Base-by-base conservation (phyloP, 208 protist species). In the Lotmaria passim region DNA sequence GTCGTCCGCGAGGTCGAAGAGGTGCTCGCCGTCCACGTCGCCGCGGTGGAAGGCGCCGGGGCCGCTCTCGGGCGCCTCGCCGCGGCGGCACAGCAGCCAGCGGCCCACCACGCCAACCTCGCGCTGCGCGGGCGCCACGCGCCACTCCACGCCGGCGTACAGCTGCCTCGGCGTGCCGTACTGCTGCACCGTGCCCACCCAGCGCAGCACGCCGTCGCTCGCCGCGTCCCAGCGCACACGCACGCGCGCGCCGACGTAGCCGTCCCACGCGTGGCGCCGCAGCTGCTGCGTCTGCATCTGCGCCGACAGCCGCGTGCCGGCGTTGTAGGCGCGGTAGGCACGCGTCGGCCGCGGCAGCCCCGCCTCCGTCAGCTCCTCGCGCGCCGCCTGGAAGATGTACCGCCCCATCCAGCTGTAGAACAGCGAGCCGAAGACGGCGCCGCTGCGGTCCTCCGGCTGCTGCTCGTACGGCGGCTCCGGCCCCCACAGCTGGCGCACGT, bases 111-210 rank as follows among this genome's bases (percentile, higher is more conserved):
- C 56, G 14, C 43, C 48, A 39, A 51, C 21, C 69, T 44, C 7
- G 39, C 48, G 38, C 78, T 67, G 62, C 73, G 66, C 21, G 43
- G 73, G 65, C 24, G 72, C 53, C 44, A 69, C 41, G 28, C 47
- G 48, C 85, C 85, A 91, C 73, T 85, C 81, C 39, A 91, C 74
- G 14, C 82, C 85, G 5, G 82, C 85, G 69, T 75, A 86, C 47
- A 85, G 67, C 65, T 78, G 57, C 33, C 58, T 28, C 19, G 63
- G 70, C 15, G 48, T 68, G 26, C 70, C 70, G 61, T 72, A 73
- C 69, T 82, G 73, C 75, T 85, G 82, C 53, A 70, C 71, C n/a
- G 58, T 44, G 8, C 85, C 85, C 17, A 91, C 69, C 77, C 78
- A 91, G 24, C 77, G 75, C 65, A 91, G 76, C 60, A 74, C 70